A percentile compares a stretch with the other conserved stretches of the same genome.
These are phyloP conservation scores for Monosporozyma servazzii DNA, from an alignment of 805 yeast genomes.

Conservation along the genomic window DNA sequence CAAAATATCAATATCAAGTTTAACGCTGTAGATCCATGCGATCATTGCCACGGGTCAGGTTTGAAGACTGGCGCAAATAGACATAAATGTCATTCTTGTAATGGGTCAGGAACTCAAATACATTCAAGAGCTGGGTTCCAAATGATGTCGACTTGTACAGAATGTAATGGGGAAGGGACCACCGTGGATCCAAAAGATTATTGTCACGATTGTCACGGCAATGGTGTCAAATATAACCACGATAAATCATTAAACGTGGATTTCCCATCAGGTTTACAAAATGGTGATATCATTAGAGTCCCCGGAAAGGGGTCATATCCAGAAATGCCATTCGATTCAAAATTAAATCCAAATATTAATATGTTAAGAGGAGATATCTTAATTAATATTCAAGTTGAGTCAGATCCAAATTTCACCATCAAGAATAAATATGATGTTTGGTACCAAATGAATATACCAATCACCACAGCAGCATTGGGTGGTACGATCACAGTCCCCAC, in stretches of 20 bases:
- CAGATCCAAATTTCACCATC: conserved; percentile 64
- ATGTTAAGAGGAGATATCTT: conserved; percentile 80
- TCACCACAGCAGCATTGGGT: conserved; percentile 95
- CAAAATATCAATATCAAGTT: conserved; percentile 56
- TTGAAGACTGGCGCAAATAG: conserved; percentile 62
- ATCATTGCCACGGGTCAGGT: conserved; percentile 78
- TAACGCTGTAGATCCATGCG: conserved; percentile 66
- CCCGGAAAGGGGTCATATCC: conserved; percentile 91
- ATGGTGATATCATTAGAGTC: conserved; percentile 77
- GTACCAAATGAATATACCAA: conserved; percentile 59
- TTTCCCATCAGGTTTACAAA: conserved; percentile 80
- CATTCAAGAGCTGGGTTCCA: conserved; percentile 91
- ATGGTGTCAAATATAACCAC: conserved; percentile 61
- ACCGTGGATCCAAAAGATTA: conserved; percentile 55
- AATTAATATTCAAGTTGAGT: conserved; percentile 67
- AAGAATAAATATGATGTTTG: conserved; percentile 53
- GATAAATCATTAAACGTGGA: conserved; percentile 69
- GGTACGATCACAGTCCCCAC: conserved; percentile 90
- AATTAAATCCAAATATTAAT: conserved; percentile 38
- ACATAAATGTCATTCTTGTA: conserved; percentile 75
- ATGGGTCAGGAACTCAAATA: conserved; percentile 86
- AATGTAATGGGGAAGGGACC: conserved; percentile 87
- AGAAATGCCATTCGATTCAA: conserved; percentile 56
- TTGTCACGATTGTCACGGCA: conserved; percentile 79
- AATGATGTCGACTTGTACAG: conserved; percentile 85